Evolutionary conservation across 805 yeast genomes (phyloP), one percentile per base, ranked within the genome.

Genomic region (Yarrowia sp.): DNA sequence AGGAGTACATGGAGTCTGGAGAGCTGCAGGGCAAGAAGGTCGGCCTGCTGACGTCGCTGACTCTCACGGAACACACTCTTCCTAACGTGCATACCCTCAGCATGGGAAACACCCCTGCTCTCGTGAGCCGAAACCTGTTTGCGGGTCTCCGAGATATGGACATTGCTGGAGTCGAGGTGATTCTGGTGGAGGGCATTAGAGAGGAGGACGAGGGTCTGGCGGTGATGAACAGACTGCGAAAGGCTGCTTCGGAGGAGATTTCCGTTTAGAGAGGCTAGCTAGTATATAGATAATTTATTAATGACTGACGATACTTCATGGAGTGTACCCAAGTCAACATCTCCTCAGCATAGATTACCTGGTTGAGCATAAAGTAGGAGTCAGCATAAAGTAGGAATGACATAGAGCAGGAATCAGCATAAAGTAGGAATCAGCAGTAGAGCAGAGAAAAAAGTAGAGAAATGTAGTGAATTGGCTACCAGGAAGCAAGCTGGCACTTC

Each of bases 181-280:
- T 94, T 9, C 78, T 94, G 51, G 91, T 92, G 0, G 97, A 92
- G 72, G 96, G 96, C 0, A 82, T 91, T 7, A 82, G 78, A 25
- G 91, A 88, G 66, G 74, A 77, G 0, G 80, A 86, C 60, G 94
- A 91, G 70, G 99, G 99, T 0, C 77, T 92, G 62, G 99, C 99
- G 0, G 87, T 94, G 35, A 93, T 94, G 97, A 94, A 94, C 72
- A 76, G 99, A 67, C 76, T 93, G 31, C 78, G 81, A 33, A 92
- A 92, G 72, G 97, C 97, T 3, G 96, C 97, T 1, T 18, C 36
- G 0, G 61, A 55, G 41, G 61, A 51, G 29, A 14, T 47, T 5
- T 6, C 27, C 29, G 55, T 47, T 3, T 47, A 46, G 9, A n/a
- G 21, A 16, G 3, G 41, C 24, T 12, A 6, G 9, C 42, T 38